Evolutionary conservation across 805 yeast genomes (phyloP), one percentile per base, ranked within the genome.

Genomic region (Candida easanensis): DNA sequence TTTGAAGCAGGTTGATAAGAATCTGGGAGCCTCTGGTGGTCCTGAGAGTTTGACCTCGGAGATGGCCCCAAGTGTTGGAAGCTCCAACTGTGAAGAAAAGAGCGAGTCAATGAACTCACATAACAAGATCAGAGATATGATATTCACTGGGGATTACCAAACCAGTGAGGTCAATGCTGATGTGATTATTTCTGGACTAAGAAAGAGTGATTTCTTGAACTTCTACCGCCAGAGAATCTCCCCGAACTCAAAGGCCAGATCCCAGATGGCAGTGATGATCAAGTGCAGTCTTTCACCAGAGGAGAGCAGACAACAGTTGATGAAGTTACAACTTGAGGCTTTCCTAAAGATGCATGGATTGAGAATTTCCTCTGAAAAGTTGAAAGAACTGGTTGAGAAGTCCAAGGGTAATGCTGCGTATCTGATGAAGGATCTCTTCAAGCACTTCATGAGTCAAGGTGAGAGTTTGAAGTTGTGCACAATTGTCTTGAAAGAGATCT

Each of bases 331-430:
- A 39, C 33, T 77, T 9, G 73, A 69, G 40, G 59, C 66, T 5
- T 73, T 75, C 41, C 55, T 78, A 34, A 69, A 67, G 22, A 63
- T 71, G 49, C 71, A 74, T 40, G 80, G 80, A 0, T 54, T 78
- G 18, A 66, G 73, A 3, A 74, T 78, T 7, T 62, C 72, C 6
- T 57, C 62, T 8, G 69, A 67, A 0, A 66, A 63, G 21, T 48
- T 78, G 19, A 52, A 55, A 5, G 63, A 60, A 11, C 68, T 77
- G 4, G 59, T 76, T 1, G 61, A 65, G 2, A 51, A 51, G 5
- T 52, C 76, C 6, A 58, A 68, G 0, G 70, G 73, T 0, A 69
- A 66, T 4, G 65, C 72, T 4, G 48, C 65, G 1, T 42, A 39
- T 1, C 44, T 79, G 14, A 40, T 68, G 31, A 74, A 71, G 46